A percentile compares a stretch with the other conserved stretches of the same genome.
Conservation (phyloP, 805 yeast genomes). For the Saccharomycopsis olivae region DNA sequence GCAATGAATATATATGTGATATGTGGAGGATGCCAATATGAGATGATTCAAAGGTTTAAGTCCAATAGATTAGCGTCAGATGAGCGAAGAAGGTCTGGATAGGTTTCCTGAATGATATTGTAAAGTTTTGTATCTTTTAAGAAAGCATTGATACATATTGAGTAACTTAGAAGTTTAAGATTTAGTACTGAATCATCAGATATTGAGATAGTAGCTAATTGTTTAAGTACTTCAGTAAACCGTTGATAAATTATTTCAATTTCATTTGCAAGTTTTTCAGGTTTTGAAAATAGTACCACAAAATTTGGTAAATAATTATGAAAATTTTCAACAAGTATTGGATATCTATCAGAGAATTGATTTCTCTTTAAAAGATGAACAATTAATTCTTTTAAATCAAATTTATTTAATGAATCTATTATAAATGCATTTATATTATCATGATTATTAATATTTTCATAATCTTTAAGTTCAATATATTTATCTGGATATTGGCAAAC, state of each 20-base stretch:
- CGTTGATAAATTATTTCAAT: constrained; percentile 3
- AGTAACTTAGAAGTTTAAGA: constrained; percentile 12
- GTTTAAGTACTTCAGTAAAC: not conserved
- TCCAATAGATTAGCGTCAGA: too few species aligned
- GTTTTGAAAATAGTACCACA: not conserved
- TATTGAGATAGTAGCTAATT: not conserved
- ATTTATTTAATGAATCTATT: not conserved
- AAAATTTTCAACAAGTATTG: constrained; percentile 12
- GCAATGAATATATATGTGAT: too few species aligned
- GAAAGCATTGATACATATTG: constrained; percentile 13
- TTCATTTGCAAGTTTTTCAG: not conserved
- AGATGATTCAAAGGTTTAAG: too few species aligned
- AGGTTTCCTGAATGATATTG: constrained; percentile 4
- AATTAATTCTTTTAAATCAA: constrained; percentile 5
- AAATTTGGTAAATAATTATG: constrained; percentile 9
- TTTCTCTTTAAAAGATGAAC: constrained; percentile 7
- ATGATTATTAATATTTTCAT: not conserved
- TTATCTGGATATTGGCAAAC: not conserved
- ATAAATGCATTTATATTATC: not conserved
- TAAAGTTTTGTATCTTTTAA: constrained; percentile 7
- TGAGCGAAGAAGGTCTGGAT: constrained; percentile 3
- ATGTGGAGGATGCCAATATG: too few species aligned
- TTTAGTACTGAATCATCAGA: not conserved
- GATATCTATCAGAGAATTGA: constrained; percentile 13
- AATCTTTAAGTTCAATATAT: not conserved